Percentiles rank a stretch among this genome's conserved stretches.
Evolutionary conservation across 176 grass and related monocot species (phyloP).

Genomic region (Eremochloa ophiuroides): DNA sequence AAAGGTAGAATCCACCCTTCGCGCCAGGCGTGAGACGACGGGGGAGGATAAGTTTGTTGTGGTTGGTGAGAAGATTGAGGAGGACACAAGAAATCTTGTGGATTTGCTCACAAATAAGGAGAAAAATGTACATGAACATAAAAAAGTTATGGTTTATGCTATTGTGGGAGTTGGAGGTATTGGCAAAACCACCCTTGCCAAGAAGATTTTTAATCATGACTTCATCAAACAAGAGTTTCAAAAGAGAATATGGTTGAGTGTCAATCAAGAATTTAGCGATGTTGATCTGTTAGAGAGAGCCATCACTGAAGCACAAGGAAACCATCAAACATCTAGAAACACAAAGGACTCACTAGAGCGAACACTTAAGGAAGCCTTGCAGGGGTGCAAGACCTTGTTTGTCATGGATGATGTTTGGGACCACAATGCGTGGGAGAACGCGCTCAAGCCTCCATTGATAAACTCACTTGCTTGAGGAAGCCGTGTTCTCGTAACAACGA

Average conservation of each 20-base stretch:
- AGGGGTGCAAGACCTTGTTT: neutral
- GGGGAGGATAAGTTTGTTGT: neutral
- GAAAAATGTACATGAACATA: no score
- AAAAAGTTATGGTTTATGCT: neutral
- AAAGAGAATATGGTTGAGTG: no score
- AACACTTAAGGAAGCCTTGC: neutral
- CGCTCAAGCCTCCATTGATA: neutral
- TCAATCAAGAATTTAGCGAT: no score
- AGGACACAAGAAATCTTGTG: no score
- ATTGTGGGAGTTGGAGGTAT: constrained; percentile 25
- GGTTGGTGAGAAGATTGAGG: no score
- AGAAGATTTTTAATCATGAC: no score
- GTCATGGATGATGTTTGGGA: constrained; percentile 2
- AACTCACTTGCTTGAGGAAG: neutral
- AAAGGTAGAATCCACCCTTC: neutral
- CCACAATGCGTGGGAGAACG: neutral
- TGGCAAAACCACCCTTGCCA: constrained; percentile 34
- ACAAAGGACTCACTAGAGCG: neutral
- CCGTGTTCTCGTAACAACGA: neutral
- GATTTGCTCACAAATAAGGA: neutral
- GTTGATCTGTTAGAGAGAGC: neutral
- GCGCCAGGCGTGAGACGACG: neutral
- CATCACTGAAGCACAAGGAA: neutral
- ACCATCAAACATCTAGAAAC: neutral
- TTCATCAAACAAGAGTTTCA: no score